phyloP scores from a whole-genome alignment of 192 early-diverging fungal species.

The Rhizoclosmatium globosum region DNA sequence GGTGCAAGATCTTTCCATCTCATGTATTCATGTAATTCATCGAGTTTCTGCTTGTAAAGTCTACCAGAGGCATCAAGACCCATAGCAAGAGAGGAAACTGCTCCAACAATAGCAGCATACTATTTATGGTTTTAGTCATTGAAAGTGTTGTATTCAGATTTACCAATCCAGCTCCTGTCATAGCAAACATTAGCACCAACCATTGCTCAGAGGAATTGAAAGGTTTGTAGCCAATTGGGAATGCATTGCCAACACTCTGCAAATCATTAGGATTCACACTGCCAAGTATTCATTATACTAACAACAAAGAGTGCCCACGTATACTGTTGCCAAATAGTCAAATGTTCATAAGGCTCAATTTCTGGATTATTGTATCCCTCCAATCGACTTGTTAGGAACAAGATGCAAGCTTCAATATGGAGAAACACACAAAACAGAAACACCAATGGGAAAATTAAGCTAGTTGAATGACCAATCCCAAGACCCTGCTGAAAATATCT shows the following conservation, averaged over 20 bases:
- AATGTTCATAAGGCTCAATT: background rate
- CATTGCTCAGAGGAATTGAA: background rate
- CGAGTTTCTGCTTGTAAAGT: constrained; percentile 34
- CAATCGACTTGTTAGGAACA: background rate
- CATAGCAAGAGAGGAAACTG: constrained; percentile 26
- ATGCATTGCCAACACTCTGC: background rate
- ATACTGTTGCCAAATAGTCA: background rate
- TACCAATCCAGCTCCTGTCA: constrained; percentile 11
- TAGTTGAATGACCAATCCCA: constrained; percentile 5
- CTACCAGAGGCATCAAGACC: constrained; percentile 36
- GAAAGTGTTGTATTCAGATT: background rate
- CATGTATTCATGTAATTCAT: constrained; percentile 42
- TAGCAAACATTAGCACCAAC: background rate
- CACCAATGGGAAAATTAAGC: constrained; percentile 7
- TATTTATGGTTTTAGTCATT: background rate
- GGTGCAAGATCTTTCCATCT: constrained; percentile 16
- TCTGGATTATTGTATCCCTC: background rate
- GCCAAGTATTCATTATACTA: background rate
- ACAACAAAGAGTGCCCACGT: constrained; percentile 8
- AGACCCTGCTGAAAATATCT: background rate
- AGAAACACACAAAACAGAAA: constrained; percentile 11
- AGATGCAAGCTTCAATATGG: constrained; percentile 12
- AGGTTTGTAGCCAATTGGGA: background rate
- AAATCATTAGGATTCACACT: background rate
- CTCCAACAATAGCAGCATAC: constrained; percentile 17